Percentiles rank a stretch among this genome's conserved stretches.
phyloP scores from a whole-genome alignment of 805 yeast species.

The Barnettozyma populi region DNA sequence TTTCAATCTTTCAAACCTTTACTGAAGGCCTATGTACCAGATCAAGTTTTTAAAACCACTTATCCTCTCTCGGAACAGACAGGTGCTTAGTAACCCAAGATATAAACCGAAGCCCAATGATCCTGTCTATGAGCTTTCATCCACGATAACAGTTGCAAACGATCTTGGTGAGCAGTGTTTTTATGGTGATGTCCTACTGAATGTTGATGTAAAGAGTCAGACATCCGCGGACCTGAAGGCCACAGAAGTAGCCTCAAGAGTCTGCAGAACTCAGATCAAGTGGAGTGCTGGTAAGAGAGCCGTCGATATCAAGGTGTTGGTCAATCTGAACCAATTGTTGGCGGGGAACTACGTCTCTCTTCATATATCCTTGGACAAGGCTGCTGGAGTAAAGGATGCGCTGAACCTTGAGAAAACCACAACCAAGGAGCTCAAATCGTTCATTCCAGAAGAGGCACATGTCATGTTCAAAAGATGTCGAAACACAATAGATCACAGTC shows the following conservation, averaged over 20 bases:
- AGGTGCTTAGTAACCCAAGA: not conserved
- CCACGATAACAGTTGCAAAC: conserved; percentile 28
- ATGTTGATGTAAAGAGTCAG: conserved; percentile 10
- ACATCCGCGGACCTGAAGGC: not conserved
- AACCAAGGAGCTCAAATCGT: conserved; percentile 11
- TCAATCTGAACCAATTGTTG: not conserved
- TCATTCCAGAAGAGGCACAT: conserved; percentile 11
- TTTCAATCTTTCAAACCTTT: not conserved
- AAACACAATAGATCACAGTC: not conserved
- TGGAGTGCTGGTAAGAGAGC: conserved; percentile 23
- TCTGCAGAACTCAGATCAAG: not conserved
- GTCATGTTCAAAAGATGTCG: conserved; percentile 6
- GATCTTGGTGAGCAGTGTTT: conserved; percentile 37
- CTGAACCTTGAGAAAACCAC: conserved; percentile 9
- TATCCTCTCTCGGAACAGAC: conserved; percentile 9
- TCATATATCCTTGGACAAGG: conserved; percentile 8
- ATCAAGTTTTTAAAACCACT: conserved; percentile 32
- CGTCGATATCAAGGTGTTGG: conserved; percentile 4
- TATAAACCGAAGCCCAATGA: conserved; percentile 9
- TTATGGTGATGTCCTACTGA: conserved; percentile 25
- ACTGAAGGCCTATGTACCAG: conserved; percentile 25
- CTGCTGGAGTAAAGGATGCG: conserved; percentile 6
- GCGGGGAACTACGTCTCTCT: conserved; percentile 13
- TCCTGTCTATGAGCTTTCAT: conserved; percentile 14
- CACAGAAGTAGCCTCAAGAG: not conserved